Conservation (phyloP, 306 rosid species). For the Phaseolus lunatus region DNA sequence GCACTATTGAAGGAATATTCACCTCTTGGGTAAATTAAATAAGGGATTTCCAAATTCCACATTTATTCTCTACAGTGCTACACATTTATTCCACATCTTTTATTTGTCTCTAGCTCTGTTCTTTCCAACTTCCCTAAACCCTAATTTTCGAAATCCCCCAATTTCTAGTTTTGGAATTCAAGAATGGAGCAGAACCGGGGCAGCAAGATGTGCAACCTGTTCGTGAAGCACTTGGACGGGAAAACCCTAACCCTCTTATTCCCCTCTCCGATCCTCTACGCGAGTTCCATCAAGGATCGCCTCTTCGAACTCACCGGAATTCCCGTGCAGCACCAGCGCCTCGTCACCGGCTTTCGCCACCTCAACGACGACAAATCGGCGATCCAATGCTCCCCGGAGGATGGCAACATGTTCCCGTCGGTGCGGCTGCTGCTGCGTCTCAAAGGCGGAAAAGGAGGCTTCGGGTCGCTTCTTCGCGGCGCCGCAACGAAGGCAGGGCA, state of each 20-base stretch:
- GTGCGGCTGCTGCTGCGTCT: conserved; percentile 73
- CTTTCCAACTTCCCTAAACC: not conserved
- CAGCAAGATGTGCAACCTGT: conserved; percentile 62
- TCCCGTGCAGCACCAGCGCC: conserved; percentile 75
- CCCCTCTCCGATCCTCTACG: conserved; percentile 57
- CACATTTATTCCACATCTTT: too few relatives aligned
- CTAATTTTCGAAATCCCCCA: conserved; percentile 35
- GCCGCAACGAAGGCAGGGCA: conserved; percentile 97
- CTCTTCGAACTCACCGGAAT: conserved; percentile 71
- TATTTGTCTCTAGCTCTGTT: not conserved
- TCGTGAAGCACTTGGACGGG: conserved; percentile 80
- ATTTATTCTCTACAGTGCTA: not conserved
- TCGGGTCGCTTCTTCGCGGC: conserved; percentile 90
- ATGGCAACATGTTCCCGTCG: conserved; percentile 59
- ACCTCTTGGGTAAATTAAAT: too few relatives aligned
- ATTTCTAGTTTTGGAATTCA: not conserved
- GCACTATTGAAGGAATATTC: not conserved
- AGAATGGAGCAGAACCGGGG: conserved; percentile 51
- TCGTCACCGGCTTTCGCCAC: conserved; percentile 65
- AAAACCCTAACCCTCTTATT: conserved; percentile 81
- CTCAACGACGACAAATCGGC: conserved; percentile 58
- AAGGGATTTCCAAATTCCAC: not conserved
- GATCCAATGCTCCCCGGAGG: conserved; percentile 53
- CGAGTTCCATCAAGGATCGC: conserved; percentile 61
- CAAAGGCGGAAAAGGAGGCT: conserved; percentile 95